Evolutionary conservation across 192 early-diverging fungal genomes (phyloP), one percentile per base, ranked within the genome.

Genomic region (Phycomyces nitens): DNA sequence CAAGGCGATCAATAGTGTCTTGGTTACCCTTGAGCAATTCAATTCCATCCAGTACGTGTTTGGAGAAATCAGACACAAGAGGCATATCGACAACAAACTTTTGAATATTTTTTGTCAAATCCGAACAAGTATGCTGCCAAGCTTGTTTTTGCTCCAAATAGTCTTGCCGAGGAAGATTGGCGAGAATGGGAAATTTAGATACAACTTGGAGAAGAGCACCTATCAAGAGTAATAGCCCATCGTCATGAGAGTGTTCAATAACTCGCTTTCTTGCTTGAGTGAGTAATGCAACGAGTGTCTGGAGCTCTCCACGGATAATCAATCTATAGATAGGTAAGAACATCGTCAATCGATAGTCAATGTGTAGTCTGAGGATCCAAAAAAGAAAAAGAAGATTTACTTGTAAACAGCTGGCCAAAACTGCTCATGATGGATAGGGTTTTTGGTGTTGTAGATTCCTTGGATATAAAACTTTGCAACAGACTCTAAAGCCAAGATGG

Each of bases 331-430:
- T 47, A 47, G 2, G 44, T 14, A 14, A 47, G n/a, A 34, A 5
- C 7, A 34, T 34, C 29, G 29, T 34, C 29, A 34, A 34, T 34
- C 3, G 29, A 5, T 5, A 34, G 7, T 7, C 29, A 7, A 34
- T 34, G 2, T 34, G 7, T 34, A 34, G 29, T 34, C 3, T 6
- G 44, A 47, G 12, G 2, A 47, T 47, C 44, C 18, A 14, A n/a
- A 10, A 18, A 41, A 6, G 34, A 59, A 20, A 18, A 18, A 16
- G 11, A 16, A 11, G 8, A 7, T 6, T 43, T 47, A 60, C 58
- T 49, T 60, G 58, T 44, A 60, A 26, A 49, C 58, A 2, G 20
- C 11, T 44, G 58, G 41, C 58, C 58, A 60, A 16, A 60, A 60
- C 4, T n/a, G 40, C 8, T 5, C 15, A 27, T 60, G 58, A 16